A percentile compares a stretch with the other conserved stretches of the same genome.
Conservation (phyloP, 1,284 basidiomycete genomes). For the Apiotrichum siamense region DNA sequence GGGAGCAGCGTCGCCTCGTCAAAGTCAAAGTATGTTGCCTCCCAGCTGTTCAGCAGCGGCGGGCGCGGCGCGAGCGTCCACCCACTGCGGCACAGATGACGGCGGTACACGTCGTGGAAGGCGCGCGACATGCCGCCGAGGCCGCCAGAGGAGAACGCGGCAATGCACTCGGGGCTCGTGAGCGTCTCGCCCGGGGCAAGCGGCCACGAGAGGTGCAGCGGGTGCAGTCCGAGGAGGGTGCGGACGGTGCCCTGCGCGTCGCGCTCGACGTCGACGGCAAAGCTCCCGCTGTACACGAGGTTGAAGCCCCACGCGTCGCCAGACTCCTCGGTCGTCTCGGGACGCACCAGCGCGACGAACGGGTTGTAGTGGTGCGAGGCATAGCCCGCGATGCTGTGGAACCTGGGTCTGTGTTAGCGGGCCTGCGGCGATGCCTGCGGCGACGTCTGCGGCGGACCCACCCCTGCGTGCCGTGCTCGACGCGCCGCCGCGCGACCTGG, state of each 20-base stretch:
- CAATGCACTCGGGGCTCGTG: constrained; percentile 31
- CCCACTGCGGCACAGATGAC: constrained; percentile 20
- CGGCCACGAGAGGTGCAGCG: constrained; percentile 25
- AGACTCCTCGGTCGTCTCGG: constrained; percentile 19
- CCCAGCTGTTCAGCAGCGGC: constrained; percentile 35
- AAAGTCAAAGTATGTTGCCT: constrained; percentile 35
- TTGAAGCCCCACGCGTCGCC: constrained; percentile 27
- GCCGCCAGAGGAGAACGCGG: constrained; percentile 19
- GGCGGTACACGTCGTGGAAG: constrained; percentile 25
- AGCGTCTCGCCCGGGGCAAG: constrained; percentile 23
- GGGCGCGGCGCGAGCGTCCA: constrained; percentile 22
- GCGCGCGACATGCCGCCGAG: constrained; percentile 26
- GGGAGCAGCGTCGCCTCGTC: constrained; percentile 18
- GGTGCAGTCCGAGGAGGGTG: constrained; percentile 27
- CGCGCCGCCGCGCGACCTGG: constrained; percentile 12
- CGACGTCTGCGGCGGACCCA: no score
- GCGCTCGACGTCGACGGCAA: constrained; percentile 22
- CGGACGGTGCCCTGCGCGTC: constrained; percentile 17
- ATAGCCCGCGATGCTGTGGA: constrained; percentile 26
- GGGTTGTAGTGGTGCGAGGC: constrained; percentile 34
- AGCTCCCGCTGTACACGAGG: constrained; percentile 29
- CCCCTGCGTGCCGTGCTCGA: constrained; percentile 27
- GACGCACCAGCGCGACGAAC: constrained; percentile 24
- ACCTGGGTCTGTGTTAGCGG: constrained; percentile 13
- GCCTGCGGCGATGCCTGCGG: background rate